Evolutionary conservation across 495 filamentous ascomycete genomes (phyloP), one percentile per base, ranked within the genome.

Genomic region (Gamarada debralockiae): DNA sequence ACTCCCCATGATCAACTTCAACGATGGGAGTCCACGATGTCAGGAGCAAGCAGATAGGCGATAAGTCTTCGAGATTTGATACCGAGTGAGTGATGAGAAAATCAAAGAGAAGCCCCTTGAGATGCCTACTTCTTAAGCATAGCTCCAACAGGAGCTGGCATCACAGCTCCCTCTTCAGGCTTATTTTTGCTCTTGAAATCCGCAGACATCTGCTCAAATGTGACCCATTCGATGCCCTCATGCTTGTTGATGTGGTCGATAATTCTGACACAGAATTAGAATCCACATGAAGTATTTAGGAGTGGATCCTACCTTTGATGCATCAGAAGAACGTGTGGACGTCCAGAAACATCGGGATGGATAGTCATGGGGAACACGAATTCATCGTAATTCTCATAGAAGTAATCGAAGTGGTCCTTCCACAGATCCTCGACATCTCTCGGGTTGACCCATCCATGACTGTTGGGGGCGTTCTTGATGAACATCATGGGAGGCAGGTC

Each of bases 181-280:
- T 74, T 69, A 51, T 86, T 89, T 65, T 82, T 87, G 49, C 70
- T 78, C 71, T 83, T 84, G 62, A 86, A 86, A 38, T 86, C 80
- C 60, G 84, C 82, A 13, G 74, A 78, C 68, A 87, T 85, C 38
- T 58, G 74, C 51, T 80, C 84, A 62, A 89, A 82, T 5, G 83
- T 87, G 59, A 86, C 77, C 83, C 83, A 89, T 59, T 89, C 82
- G 1, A 89, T 81, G 3, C 86, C 85, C 57, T 87, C 84, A 49
- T 88, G 85, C 45, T 76, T 77, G 50, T 87, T 87, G 58, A 89
- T 84, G 53, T 86, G 75, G 55, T 88, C 84, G 53, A 90, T 88
- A 49, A 87, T 62, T 27, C 59, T 61, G n/a, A n/a, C n/a, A 25
- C 3, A 18, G 3, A 4, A 17, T 74, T 40, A 74, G 79, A 50